Evolutionary conservation across 768 basidiomycete species (phyloP).

Genomic region (Udeniomyces megalosporus): DNA sequence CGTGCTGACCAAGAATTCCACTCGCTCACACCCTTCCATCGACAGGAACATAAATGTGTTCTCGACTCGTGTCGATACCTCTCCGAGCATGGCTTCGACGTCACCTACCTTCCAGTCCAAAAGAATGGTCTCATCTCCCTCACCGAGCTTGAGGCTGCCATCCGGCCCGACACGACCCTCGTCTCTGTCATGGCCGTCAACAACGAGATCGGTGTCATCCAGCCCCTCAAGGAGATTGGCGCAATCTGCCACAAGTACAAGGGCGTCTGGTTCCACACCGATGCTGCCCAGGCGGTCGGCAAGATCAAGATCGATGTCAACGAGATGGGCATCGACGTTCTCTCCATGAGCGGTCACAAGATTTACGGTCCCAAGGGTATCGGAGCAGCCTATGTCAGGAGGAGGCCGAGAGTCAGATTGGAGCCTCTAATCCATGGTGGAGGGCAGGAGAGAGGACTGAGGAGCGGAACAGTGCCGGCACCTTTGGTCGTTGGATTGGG

Average conservation of each 20-base stretch:
- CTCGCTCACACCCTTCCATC: background rate
- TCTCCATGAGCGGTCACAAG: conserved; percentile 96
- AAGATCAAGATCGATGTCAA: conserved; percentile 88
- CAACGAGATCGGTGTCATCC: conserved; percentile 98
- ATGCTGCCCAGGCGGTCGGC: conserved; percentile 87
- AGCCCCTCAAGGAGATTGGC: conserved; percentile 90
- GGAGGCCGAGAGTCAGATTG: conserved; percentile 77
- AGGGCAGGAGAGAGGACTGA: conserved; percentile 86
- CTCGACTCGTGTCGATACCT: conserved; percentile 93
- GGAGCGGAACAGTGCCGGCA: conserved; percentile 86
- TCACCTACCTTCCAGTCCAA: conserved; percentile 93
- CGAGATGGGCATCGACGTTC: conserved; percentile 81
- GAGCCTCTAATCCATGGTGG: conserved; percentile 92
- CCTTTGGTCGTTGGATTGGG: conserved; percentile 80
- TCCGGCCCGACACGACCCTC: conserved; percentile 74
- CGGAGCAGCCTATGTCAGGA: conserved; percentile 82
- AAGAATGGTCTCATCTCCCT: conserved; percentile 67
- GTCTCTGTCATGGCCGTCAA: conserved; percentile 98
- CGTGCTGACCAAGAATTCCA: background rate
- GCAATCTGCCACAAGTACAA: conserved; percentile 59
- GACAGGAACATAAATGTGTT: conserved; percentile 97
- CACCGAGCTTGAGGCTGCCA: conserved; percentile 62
- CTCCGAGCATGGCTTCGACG: conserved; percentile 88
- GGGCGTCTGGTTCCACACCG: conserved; percentile 88
- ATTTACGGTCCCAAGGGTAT: conserved; percentile 95